Base-by-base conservation (phyloP, 805 yeast genomes). In the Barnettozyma salicaria region DNA sequence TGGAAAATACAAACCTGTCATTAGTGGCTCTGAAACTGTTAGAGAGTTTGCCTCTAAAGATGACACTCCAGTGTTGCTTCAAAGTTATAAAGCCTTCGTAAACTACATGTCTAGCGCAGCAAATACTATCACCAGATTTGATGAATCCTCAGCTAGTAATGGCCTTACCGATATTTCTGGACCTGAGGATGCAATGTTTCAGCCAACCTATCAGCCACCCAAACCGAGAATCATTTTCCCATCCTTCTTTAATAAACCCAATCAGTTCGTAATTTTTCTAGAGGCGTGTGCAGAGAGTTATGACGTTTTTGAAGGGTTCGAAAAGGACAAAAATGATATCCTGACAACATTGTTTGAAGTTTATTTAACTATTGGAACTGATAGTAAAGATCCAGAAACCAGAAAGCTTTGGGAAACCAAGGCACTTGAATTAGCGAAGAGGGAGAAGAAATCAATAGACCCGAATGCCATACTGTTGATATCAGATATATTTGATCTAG, bases 271-370 rank as follows among this genome's bases (percentile, higher is more conserved):
- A 19, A 83, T 85, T 7, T 92, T 92, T 45, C 59, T 92, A 39
- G 98, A 92, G 56, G 97, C 97, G 0, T 87, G 96, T 49, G 61
- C 88, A 12, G 85, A 80, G 48, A 70, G 83, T 10, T 84, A 84
- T 53, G 88, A 80, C 38, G 71, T 70, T 39, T 84, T 79, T 52
- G 92, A 83, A 36, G 90, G 92, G 0, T 60, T 58, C 30, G 59
- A 55, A 34, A 74, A 72, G 43, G 96, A 90, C 50, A 76, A 78
- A 47, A 72, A 72, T 35, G 94, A 81, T 32, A 68, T 90, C 30
- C 64, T 84, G 38, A 75, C 84, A 3, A 86, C 97, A 0, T 64
- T 90, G 26, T 83, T 78, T 51, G 97, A 90, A 51, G 67, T 86
- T 66, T 92, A 90, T 49, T 60, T 89, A 26, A 67, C 78, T 0